phyloP scores from a whole-genome alignment of 345 rosid species.

The Theobroma cacao region DNA sequence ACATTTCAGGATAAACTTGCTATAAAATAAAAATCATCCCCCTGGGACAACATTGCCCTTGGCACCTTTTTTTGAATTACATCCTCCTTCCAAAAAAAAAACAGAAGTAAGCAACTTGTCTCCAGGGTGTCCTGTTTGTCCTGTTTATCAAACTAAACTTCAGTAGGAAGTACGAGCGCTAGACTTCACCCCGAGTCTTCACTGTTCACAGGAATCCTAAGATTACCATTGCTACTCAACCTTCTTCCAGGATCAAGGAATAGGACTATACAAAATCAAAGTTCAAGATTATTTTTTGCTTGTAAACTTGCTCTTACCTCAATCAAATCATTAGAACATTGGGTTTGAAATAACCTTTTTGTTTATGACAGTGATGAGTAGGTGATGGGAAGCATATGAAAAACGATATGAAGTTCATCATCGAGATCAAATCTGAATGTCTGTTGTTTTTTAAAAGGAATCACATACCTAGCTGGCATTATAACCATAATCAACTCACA shows the following conservation, averaged over 20 bases:
- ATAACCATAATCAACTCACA: background rate
- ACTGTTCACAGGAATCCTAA: background rate
- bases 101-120: background rate
- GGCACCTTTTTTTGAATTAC: background rate
- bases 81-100: background rate
- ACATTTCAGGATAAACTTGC: background rate
- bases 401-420: background rate
- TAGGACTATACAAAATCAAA: too few species aligned
- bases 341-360: too few species aligned
- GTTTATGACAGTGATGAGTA: too few species aligned
- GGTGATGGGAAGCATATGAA: background rate
- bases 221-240: background rate
- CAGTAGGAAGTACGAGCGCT: background rate
- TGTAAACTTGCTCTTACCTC: too few species aligned
- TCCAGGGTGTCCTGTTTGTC: background rate
- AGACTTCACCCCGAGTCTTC: background rate
- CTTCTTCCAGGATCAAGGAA: too few species aligned
- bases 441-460: too few species aligned
- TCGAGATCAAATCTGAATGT: too few species aligned
- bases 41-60: slow-evolving; percentile 7
- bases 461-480: background rate
- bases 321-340: too few species aligned
- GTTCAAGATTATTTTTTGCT: too few species aligned
- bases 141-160: background rate
- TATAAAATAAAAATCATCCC: background rate